phyloP scores from a whole-genome alignment of 441 rosid species.

The Euphorbia schlechtendalii region DNA sequence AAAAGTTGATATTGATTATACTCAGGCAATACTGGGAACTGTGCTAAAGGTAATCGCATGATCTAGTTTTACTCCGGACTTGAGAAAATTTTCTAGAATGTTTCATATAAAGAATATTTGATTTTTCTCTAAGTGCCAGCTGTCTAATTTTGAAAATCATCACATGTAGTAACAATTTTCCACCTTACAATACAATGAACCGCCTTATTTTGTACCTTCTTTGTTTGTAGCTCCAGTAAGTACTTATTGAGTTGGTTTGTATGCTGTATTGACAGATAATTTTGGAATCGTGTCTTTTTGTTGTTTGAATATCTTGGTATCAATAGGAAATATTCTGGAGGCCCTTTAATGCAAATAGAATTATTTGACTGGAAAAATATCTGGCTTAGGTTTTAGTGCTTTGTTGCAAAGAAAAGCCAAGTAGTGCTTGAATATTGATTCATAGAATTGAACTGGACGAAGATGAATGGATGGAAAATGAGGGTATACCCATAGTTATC shows the following conservation, averaged over 20 bases:
- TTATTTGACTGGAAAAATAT: no score
- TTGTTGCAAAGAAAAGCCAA: no score
- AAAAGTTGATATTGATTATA: conserved; percentile 61
- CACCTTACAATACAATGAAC: neutral
- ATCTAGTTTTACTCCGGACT: neutral
- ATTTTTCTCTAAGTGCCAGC: neutral
- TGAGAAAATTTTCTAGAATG: neutral
- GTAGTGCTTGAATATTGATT: no score
- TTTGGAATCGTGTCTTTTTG: no score
- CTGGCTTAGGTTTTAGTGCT: no score
- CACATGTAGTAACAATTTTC: neutral
- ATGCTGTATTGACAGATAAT: no score
- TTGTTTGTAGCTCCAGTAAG: neutral
- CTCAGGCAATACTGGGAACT: conserved; percentile 81
- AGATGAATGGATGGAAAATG: no score
- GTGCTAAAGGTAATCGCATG: conserved; percentile 44
- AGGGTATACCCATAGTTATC: no score
- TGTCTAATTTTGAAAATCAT: neutral
- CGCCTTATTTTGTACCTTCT: neutral
- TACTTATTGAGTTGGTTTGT: neutral
- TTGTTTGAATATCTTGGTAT: no score
- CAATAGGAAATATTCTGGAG: no score
- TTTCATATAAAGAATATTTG: neutral
- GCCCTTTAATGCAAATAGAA: no score
- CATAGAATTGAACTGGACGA: no score